Evolutionary conservation across 2,329 filamentous ascomycete species (phyloP).

Genomic region (Phialocephala sp.): DNA sequence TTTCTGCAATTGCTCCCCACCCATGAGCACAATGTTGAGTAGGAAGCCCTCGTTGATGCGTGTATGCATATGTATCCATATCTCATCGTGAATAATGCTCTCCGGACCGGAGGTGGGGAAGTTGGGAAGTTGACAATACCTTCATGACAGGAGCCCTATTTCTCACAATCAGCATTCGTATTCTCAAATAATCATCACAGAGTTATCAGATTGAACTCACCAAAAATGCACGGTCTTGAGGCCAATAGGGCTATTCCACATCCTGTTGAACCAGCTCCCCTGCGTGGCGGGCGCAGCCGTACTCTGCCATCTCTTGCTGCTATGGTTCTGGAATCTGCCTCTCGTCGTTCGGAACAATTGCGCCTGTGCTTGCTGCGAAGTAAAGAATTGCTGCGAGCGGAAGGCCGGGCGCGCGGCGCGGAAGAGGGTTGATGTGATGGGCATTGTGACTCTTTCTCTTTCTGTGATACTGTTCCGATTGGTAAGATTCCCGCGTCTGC

Average conservation of each 20-base stretch:
- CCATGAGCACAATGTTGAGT: background rate
- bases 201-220: conserved; percentile 53
- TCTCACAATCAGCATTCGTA: conserved; percentile 24
- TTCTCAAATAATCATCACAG: background rate
- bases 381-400: conserved; percentile 50
- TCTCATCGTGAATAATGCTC: background rate
- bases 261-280: conserved; percentile 70
- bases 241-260: conserved; percentile 83
- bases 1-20: background rate
- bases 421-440: conserved; percentile 49
- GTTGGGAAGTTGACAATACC: conserved; percentile 48
- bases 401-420: conserved; percentile 60
- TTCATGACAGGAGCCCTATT: conserved; percentile 92
- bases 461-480: background rate
- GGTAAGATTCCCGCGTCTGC: background rate
- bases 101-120: conserved; percentile 18
- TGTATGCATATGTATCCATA: background rate
- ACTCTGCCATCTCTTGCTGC: conserved; percentile 72
- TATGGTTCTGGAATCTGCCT: conserved; percentile 27
- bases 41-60: background rate
- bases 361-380: conserved; percentile 56
- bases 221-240: conserved; percentile 98
- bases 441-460: conserved; percentile 30
- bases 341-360: conserved; percentile 50
- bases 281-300: conserved; percentile 54